Evolutionary conservation across 768 basidiomycete species (phyloP), one percentile per base, ranked within the genome.

Genomic region (Roridomyces roridus): DNA sequence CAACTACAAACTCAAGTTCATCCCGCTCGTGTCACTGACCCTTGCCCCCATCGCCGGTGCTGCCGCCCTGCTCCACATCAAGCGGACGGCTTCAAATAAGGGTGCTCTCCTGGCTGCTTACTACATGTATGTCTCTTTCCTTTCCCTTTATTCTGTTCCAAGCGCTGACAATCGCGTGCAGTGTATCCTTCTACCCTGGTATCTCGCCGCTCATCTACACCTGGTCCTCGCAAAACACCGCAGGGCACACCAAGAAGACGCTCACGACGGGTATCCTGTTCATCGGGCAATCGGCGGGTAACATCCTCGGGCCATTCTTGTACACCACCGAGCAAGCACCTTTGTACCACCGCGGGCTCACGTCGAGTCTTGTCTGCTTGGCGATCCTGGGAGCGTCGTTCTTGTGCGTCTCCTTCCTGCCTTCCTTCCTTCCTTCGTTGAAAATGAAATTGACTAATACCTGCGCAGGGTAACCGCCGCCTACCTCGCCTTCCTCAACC

Each of bases 191-290:
- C 53, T 63, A 63, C 50, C 61, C 61, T 24, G 61, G 49, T 4
- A 63, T 63, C 26, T 44, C 61, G 3, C 61, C 61, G 15, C 56
- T 63, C 25, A 63, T 63, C 39, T 63, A 63, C 36, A 63, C 61
- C 14, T 63, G 61, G 61, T 59, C 57, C 5, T 66, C 69, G 31
- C 68, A 68, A 37, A 71, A 70, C 59, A 69, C 70, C 15, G 66
- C 68, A 0, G 72, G 72, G 2, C 72, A 73, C 52, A 71, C 72
- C 17, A 73, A 73, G 59, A 73, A 73, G 59, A 58, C 68, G 15
- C 57, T 70, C 14, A 71, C 70, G 10, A 75, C 74, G 35, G 72
- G 72, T 4, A 47, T 75, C 20, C 68, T 72, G 59, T 76, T 75
- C 62, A 68, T 72, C 36, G 74, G 69, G 8, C 69, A 72, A 43